Base-by-base conservation (phyloP, 2,329 filamentous ascomycete genomes). In the Colletotrichum tabaci region DNA sequence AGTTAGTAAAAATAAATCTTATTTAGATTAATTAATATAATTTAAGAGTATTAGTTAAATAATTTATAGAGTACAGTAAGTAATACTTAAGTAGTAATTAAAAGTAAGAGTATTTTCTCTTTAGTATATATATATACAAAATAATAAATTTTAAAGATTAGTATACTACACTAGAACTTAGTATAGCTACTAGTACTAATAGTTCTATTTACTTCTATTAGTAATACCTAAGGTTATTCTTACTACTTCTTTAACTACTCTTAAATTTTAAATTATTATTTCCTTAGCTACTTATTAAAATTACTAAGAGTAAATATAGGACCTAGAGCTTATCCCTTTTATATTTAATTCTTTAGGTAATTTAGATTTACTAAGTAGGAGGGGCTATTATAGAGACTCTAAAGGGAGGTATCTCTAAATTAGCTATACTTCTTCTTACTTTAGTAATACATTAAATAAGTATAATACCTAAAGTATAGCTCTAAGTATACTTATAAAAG, bases 331-430 rank as follows among this genome's bases (percentile, higher is more conserved):
- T 26, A n/a, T 46, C 40, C 40, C 23, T 58, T 58, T 23, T 13
- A 44, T 2, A 30, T 35, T 44, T 30, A 23, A 47, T 26, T 42
- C 57, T 7, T 23, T 42, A 46, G 18, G 38, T 10, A 10, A 49
- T 30, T 47, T 26, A 26, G 42, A 61, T 13, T 61, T 16, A 23
- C 57, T 23, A 23, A 23, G 57, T 15, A 8, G 47, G 40, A 49
- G 42, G 46, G 26, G 26, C 57, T 16, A 61, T 61, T 26, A 18
- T 61, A 21, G 35, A 30, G 57, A 52, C 49, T 15, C 42, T 16
- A 47, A 47, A 47, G 30, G 21, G 57, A 61, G 21, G n/a, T 30
- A 61, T 61, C 57, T 47, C 57, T 42, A 38, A 23, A 18, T 61
- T 10, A 10, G 46, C 26, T 3, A 30, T 30, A 35, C 40, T 18